Evolutionary conservation across 1,284 basidiomycete genomes (phyloP).

Genomic region (Ceratobasidium sp.): DNA sequence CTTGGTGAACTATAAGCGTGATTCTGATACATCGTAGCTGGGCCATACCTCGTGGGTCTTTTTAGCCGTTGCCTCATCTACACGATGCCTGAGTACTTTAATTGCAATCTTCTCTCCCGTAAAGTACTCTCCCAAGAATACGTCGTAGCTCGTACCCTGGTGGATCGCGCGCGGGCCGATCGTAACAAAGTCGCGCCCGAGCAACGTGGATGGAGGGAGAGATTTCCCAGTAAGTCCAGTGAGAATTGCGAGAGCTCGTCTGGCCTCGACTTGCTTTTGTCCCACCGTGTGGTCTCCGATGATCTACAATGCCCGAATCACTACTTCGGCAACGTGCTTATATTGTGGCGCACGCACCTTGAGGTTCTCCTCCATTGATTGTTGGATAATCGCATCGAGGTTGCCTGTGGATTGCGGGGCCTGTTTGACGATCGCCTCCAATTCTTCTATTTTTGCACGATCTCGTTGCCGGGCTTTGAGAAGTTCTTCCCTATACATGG

Average conservation of each 20-base stretch:
- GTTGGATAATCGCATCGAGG: neutral
- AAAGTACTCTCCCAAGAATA: constrained; percentile 42
- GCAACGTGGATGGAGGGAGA: constrained; percentile 24
- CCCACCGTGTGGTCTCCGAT: constrained; percentile 16
- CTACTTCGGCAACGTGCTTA: neutral
- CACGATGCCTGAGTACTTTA: constrained; percentile 32
- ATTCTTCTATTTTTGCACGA: constrained; percentile 7
- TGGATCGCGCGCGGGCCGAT: constrained; percentile 17
- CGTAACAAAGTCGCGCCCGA: constrained; percentile 30
- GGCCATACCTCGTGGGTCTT: constrained; percentile 17
- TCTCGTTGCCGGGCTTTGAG: neutral
- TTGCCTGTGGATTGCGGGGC: neutral
- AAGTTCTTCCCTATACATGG: constrained; percentile 28
- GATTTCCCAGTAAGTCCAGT: constrained; percentile 32
- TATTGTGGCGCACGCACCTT: neutral
- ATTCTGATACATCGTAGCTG: neutral
- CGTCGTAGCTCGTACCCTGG: constrained; percentile 31
- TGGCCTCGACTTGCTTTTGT: constrained; percentile 24
- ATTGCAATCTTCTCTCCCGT: constrained; percentile 40
- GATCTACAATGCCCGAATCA: constrained; percentile 4
- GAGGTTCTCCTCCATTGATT: constrained; percentile 20
- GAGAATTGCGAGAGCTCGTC: neutral
- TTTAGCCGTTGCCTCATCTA: constrained; percentile 23
- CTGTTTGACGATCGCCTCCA: constrained; percentile 7
- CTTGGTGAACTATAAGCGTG: neutral